phyloP scores from a whole-genome alignment of 257 asterid species.

The Linaria vulgaris region DNA sequence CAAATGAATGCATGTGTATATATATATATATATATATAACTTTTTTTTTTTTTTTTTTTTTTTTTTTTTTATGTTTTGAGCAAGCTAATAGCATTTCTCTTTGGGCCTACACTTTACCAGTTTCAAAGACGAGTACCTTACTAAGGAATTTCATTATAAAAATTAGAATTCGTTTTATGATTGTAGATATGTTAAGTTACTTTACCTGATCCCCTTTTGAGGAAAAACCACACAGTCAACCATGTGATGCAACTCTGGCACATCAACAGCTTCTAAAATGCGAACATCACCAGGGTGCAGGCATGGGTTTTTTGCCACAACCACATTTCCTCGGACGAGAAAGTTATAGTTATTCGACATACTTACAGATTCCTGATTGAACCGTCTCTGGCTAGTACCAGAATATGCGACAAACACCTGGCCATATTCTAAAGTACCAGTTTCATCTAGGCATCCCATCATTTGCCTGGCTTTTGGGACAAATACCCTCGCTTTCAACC shows the following conservation, averaged over 20 bases:
- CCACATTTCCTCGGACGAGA: constrained; percentile 47
- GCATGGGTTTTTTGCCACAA: constrained; percentile 93
- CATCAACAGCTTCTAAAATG: constrained; percentile 59
- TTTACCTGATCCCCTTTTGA: constrained; percentile 66
- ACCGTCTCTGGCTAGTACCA: constrained; percentile 36
- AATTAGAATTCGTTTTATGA: too few species aligned
- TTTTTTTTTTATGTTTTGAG: too few species aligned
- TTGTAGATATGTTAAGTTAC: neutral
- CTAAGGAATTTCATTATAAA: too few species aligned
- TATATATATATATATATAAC: too few species aligned
- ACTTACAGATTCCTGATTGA: constrained; percentile 37
- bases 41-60: too few species aligned
- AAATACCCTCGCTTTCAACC: constrained; percentile 61
- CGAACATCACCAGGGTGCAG: constrained; percentile 97
- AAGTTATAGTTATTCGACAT: constrained; percentile 19
- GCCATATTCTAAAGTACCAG: constrained; percentile 72
- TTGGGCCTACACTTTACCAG: too few species aligned
- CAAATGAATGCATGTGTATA: too few species aligned
- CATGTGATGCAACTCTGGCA: constrained; percentile 67
- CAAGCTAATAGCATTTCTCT: too few species aligned
- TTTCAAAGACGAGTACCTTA: too few species aligned
- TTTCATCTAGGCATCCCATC: constrained; percentile 97
- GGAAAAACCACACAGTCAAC: constrained; percentile 95
- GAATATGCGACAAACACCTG: constrained; percentile 77
- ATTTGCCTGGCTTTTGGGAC: constrained; percentile 63